Evolutionary conservation across 75 land plant species (phyloP).

Genomic region (Gnetum montanum): DNA sequence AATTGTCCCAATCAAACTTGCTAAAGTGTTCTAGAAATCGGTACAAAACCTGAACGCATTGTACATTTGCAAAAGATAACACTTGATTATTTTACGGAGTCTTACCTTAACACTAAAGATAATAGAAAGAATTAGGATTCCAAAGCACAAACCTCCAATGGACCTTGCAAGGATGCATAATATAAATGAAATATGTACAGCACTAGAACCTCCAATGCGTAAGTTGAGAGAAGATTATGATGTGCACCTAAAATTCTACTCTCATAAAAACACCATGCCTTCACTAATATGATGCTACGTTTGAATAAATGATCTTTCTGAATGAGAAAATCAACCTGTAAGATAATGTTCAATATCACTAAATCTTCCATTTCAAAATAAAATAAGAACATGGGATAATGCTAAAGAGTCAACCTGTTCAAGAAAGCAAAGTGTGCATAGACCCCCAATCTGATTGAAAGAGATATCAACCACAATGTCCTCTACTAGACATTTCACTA

Average conservation of each 20-base stretch:
- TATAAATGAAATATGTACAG: slow-evolving; percentile 55
- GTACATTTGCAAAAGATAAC: not conserved
- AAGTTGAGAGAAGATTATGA: slow-evolving; percentile 65
- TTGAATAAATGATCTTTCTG: slow-evolving; percentile 59
- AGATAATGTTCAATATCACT: not conserved
- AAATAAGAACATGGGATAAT: no score
- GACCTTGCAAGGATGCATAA: slow-evolving; percentile 44
- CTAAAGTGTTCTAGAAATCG: slow-evolving; percentile 51
- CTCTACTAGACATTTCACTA: slow-evolving; percentile 55
- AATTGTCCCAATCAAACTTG: slow-evolving; percentile 63
- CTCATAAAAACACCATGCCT: slow-evolving; percentile 80
- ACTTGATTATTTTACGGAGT: not conserved
- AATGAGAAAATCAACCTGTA: slow-evolving; percentile 46
- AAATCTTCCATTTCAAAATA: no score
- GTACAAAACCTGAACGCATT: slow-evolving; percentile 45
- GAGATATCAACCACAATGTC: slow-evolving; percentile 63
- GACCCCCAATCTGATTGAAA: slow-evolving; percentile 62
- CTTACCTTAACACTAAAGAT: no score
- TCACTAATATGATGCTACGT: slow-evolving; percentile 58
- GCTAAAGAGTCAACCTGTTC: slow-evolving; percentile 28
- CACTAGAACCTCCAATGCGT: slow-evolving; percentile 62
- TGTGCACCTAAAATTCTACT: slow-evolving; percentile 78
- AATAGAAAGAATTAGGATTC: no score
- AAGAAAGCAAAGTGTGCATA: slow-evolving; percentile 58
- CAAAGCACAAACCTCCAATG: slow-evolving; percentile 55